Evolutionary conservation across 129 eudicot genomes (phyloP).

Genomic region (Artemisia argyi): DNA sequence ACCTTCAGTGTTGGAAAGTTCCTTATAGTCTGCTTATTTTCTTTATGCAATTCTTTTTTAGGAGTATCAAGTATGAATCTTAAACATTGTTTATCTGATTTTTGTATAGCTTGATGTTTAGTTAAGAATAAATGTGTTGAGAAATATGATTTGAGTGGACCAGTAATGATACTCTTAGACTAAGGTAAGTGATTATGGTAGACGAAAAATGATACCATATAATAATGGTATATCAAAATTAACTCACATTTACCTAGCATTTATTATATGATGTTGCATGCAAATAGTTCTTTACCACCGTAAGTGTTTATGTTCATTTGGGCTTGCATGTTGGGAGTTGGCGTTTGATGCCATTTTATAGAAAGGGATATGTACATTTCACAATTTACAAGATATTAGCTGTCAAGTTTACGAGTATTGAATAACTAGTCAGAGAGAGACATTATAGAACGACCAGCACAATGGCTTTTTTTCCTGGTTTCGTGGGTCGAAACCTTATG

Average conservation of each 20-base stretch:
- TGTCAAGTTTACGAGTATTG: constrained; percentile 22
- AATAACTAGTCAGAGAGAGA: background rate
- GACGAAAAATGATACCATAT: background rate
- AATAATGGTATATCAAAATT: background rate
- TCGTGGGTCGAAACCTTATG: constrained; percentile 41
- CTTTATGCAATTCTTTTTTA: background rate
- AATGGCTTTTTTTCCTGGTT: constrained; percentile 49
- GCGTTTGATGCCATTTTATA: background rate
- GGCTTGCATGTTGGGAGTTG: too few relatives aligned
- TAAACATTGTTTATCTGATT: background rate
- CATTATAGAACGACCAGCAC: constrained; percentile 44
- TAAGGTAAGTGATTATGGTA: background rate
- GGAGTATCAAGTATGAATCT: background rate
- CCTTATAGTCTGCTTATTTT: background rate
- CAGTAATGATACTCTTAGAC: background rate
- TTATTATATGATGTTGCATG: background rate
- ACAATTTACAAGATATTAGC: constrained; percentile 1
- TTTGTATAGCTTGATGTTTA: background rate
- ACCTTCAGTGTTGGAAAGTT: background rate
- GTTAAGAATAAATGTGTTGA: background rate
- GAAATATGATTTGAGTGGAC: background rate
- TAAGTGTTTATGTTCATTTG: too few relatives aligned
- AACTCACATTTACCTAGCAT: background rate
- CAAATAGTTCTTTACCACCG: background rate
- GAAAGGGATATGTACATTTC: background rate